phyloP scores from a whole-genome alignment of 2,329 filamentous ascomycete genomes.

The Dothidotthia symphoricarpi region DNA sequence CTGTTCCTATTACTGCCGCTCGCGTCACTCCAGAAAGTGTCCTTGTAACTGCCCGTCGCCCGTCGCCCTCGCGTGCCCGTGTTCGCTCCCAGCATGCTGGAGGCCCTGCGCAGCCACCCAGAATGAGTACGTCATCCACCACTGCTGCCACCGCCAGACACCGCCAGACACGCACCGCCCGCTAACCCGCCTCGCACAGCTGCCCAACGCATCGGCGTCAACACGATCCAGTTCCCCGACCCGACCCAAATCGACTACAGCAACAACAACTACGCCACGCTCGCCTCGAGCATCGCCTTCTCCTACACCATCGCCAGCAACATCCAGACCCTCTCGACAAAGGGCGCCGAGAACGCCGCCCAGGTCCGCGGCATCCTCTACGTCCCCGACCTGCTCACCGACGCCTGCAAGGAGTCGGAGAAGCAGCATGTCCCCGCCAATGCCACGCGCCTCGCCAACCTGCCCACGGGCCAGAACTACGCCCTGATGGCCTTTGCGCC shows the following conservation, averaged over 20 bases:
- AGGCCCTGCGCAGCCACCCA: constrained; percentile 14
- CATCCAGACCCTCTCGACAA: constrained; percentile 73
- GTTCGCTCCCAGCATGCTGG: constrained; percentile 13
- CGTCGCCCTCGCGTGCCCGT: neutral
- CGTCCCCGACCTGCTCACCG: constrained; percentile 67
- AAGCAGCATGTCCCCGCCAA: constrained; percentile 69
- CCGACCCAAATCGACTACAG: constrained; percentile 27
- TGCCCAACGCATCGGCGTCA: constrained; percentile 37
- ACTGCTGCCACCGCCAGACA: constrained; percentile 5
- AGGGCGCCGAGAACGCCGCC: constrained; percentile 60
- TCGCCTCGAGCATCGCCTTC: constrained; percentile 37
- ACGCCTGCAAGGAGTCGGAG: constrained; percentile 64
- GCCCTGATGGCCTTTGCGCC: constrained; percentile 79
- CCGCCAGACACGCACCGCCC: constrained; percentile 1
- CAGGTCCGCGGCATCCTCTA: constrained; percentile 78
- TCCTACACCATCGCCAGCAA: constrained; percentile 49
- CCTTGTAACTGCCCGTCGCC: neutral
- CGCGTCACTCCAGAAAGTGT: too few relatives aligned
- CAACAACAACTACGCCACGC: constrained; percentile 33
- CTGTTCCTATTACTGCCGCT: neutral
- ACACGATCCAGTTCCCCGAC: constrained; percentile 41
- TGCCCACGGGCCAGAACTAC: constrained; percentile 63
- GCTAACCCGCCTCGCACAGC: constrained; percentile 24
- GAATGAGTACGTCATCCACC: constrained; percentile 42
- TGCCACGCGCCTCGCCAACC: constrained; percentile 68